Base-by-base conservation (phyloP, 768 basidiomycete genomes). In the Termitomyces sp. region DNA sequence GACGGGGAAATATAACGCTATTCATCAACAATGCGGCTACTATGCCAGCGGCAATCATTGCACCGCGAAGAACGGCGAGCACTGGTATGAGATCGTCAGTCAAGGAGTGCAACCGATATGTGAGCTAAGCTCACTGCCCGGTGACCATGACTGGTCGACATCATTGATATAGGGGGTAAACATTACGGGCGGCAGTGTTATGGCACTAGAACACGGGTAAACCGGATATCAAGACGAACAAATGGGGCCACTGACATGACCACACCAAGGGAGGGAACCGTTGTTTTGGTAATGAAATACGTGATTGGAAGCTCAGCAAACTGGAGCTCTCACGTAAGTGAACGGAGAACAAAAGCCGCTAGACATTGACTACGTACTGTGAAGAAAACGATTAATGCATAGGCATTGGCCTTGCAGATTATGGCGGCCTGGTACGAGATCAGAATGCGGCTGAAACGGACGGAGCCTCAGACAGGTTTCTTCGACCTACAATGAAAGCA, bases 41-140 rank as follows among this genome's bases (percentile, higher is more conserved):
- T 56, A 83, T 81, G 12, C 82, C 81, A 20, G 73, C 70, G 54
- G 71, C 70, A 33, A 83, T 83, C 72, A 79, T 76, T 3, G 68
- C 63, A 16, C 74, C 77, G 51, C 81, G 73, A 48, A 76, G 69
- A 12, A 73, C 63, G 15, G 79, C 76, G 9, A 82, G 68, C 46
- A 68, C 82, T 83, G 57, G 24, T 20, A 42, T 24, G 9, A 51
- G 45, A 49, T 50, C 15, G 40, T 58, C 35, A 63, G 55, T 22
- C 20, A 52, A 16, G 16, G 48, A 32, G 32, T 11, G 57, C 16
- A 24, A 28, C 50, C 16, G 32, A 33, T n/a, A 45, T 54, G 24
- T 60, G 28, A 33, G 40, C 28, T 24, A 38, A 9, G 56, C 71
- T 62, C 68, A 75, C 74, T 65, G 8, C 70, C 67, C 8, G 72